A percentile compares a stretch with the other conserved stretches of the same genome.
Conservation (phyloP, 179 eudicot genomes). For the Drosera spatulata region DNA sequence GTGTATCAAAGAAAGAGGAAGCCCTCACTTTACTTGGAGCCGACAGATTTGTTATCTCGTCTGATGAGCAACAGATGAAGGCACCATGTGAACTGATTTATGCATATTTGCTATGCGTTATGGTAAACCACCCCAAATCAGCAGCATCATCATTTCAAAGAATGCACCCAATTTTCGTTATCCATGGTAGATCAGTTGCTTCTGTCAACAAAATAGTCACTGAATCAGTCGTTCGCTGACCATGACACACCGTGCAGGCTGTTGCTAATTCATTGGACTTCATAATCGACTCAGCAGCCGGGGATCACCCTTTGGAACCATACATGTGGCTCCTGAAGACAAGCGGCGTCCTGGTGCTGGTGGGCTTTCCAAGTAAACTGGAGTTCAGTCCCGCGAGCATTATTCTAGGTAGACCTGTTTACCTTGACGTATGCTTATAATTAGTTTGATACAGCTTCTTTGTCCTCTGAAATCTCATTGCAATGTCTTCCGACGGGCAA, state of each 20-base stretch:
- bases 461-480: too few relatives aligned
- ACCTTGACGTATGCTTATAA: too few relatives aligned
- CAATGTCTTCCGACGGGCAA: not conserved
- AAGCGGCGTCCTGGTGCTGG: conserved; percentile 43
- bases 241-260: conserved; percentile 16
- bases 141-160: not conserved
- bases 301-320: conserved; percentile 58
- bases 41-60: conserved; percentile 61
- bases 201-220: too few relatives aligned
- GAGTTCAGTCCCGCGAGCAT: conserved; percentile 56
- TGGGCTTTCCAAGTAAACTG: conserved; percentile 65
- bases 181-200: too few relatives aligned
- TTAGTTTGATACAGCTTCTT: too few relatives aligned
- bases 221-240: too few relatives aligned
- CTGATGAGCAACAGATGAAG: conserved; percentile 73
- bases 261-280: conserved; percentile 52
- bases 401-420: conserved; percentile 26
- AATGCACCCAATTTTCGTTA: too few relatives aligned
- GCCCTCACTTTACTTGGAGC: conserved; percentile 61
- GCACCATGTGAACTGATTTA: not conserved
- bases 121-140: not conserved
- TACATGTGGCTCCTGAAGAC: conserved; percentile 63
- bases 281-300: conserved; percentile 69
- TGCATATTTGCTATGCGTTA: too few relatives aligned
- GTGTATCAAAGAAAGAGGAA: conserved; percentile 72